Conservation (phyloP, 129 eudicot genomes). For the Gnaphalium uliginosum region DNA sequence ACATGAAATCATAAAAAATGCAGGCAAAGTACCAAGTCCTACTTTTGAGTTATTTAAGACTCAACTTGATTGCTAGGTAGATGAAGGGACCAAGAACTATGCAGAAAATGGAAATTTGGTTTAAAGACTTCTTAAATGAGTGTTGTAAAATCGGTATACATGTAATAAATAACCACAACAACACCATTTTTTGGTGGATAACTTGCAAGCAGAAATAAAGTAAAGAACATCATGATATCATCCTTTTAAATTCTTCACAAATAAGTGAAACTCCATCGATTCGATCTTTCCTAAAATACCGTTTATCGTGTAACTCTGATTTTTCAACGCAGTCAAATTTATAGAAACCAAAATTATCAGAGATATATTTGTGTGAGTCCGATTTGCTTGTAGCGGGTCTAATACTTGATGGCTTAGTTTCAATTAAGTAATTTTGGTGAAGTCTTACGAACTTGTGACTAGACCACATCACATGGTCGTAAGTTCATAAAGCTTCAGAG, state of each 20-base stretch:
- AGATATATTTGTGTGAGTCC: too few relatives aligned
- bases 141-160: constrained; percentile 33
- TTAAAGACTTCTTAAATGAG: constrained; percentile 37
- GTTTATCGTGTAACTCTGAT: neutral
- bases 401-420: too few relatives aligned
- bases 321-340: neutral
- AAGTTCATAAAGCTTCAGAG: too few relatives aligned
- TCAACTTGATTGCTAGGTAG: constrained; percentile 39
- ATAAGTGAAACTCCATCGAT: constrained; percentile 19
- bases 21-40: constrained; percentile 36
- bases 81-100: constrained; percentile 43
- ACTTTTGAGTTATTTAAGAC: constrained; percentile 28
- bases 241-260: constrained; percentile 28
- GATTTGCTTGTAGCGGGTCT: too few relatives aligned
- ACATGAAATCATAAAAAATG: constrained; percentile 28
- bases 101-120: constrained; percentile 33
- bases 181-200: constrained; percentile 35
- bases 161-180: constrained; percentile 43
- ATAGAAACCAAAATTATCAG: too few relatives aligned
- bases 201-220: constrained; percentile 35
- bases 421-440: too few relatives aligned
- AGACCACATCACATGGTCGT: too few relatives aligned
- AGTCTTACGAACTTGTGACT: too few relatives aligned
- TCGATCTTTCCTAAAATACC: constrained; percentile 14
- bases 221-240: constrained; percentile 27